Percentiles rank a stretch among this genome's conserved stretches.
These are phyloP conservation scores for Plasmodium knowlesi DNA, from an alignment of 169 alveolate genomes.

Conservation along the genomic window DNA sequence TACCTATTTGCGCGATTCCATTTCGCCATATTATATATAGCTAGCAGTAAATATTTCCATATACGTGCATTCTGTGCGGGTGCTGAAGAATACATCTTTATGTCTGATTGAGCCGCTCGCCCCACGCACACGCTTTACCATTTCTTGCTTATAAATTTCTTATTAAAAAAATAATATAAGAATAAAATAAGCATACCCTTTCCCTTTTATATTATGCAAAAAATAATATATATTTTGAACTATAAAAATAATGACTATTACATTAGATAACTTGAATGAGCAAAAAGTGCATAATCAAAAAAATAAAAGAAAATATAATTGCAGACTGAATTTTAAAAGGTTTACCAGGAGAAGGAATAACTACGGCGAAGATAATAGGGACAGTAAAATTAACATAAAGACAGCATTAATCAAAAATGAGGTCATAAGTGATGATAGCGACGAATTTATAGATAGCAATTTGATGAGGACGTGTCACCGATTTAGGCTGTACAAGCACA, in stretches of 20 bases:
- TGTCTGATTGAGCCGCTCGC: neutral
- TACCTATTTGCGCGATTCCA: neutral
- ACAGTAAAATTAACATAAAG: conserved; percentile 79
- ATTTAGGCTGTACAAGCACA: conserved; percentile 18
- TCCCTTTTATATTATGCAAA: conserved; percentile 5
- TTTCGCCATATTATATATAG: neutral
- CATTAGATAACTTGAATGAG: conserved; percentile 36
- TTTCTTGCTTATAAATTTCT: neutral
- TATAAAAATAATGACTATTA: conserved; percentile 61
- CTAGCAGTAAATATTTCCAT: neutral
- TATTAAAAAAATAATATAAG: conserved; percentile 9
- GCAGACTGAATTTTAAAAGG: conserved; percentile 55
- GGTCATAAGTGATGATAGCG: conserved; percentile 72
- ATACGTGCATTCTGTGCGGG: neutral
- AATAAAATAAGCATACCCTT: conserved; percentile 5
- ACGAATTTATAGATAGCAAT: conserved; percentile 39
- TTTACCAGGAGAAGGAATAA: conserved; percentile 40
- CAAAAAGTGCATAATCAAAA: conserved; percentile 24
- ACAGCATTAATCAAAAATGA: conserved; percentile 78
- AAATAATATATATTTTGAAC: conserved; percentile 1
- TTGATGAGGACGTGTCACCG: conserved; percentile 55
- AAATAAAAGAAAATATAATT: conserved; percentile 62
- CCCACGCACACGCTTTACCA: neutral
- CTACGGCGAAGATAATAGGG: conserved; percentile 49
- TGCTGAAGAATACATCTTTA: neutral